Evolutionary conservation across 495 filamentous ascomycete genomes (phyloP).

Genomic region (Pyrenula massariospora): DNA sequence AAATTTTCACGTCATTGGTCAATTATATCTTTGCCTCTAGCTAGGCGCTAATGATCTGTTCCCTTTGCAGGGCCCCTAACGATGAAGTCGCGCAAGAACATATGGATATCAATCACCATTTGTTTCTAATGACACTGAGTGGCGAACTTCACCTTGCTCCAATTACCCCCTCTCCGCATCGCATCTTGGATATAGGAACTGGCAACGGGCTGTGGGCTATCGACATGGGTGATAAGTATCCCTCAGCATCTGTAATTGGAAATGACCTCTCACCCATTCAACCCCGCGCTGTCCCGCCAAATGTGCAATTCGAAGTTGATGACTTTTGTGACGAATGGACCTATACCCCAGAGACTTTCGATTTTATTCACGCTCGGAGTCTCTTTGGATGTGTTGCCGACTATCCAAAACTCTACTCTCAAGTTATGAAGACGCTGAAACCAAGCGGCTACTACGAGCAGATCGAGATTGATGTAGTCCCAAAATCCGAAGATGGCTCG

Average conservation of each 20-base stretch:
- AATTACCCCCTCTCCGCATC: conserved; percentile 27
- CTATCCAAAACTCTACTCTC: conserved; percentile 36
- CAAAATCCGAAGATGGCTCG: conserved; percentile 34
- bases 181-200: conserved; percentile 46
- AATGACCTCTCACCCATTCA: conserved; percentile 38
- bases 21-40: background rate
- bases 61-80: conserved; percentile 13
- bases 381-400: conserved; percentile 47
- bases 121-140: conserved; percentile 26
- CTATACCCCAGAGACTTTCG: conserved; percentile 40
- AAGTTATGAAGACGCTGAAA: conserved; percentile 29
- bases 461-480: conserved; percentile 38
- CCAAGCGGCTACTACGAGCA: conserved; percentile 61
- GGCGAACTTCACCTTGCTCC: conserved; percentile 36
- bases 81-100: conserved; percentile 17
- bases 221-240: conserved; percentile 39
- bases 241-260: conserved; percentile 26
- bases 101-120: conserved; percentile 19
- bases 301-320: conserved; percentile 44
- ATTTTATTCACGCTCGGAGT: conserved; percentile 53
- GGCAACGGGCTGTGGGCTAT: conserved; percentile 42
- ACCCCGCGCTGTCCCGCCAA: conserved; percentile 28
- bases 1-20: background rate
- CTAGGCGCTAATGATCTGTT: background rate
- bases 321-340: conserved; percentile 45